Evolutionary conservation across 306 rosid genomes (phyloP), one percentile per base, ranked within the genome.

Genomic region (Neltuma alba): DNA sequence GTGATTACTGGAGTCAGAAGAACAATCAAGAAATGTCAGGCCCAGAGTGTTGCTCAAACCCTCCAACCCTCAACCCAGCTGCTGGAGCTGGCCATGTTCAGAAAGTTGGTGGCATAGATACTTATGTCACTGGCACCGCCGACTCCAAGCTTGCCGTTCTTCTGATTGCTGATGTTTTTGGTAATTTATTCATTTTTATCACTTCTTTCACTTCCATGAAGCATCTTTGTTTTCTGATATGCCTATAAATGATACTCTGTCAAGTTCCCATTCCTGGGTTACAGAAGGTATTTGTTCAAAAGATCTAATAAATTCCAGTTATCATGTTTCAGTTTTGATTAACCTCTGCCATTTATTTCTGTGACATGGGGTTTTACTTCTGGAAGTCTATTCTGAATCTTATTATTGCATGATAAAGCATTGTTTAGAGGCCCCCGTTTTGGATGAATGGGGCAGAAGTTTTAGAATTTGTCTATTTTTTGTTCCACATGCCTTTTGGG

Each of bases 21-120:
- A 5, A 15, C 7, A 1, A 18, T 73, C 23, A 41, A 12, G 7
- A 27, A 27, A 92, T 92, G 97, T 57, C 97, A 34, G 89, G 96
- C 0, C 61, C 87, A 8, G 77, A 83, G 36, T 91, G 97, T 70
- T 92, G 97, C 78, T 85, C 91, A 34, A 86, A 89, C 74, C 94
- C 98, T 60, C 97, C 96, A 8, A 81, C 69, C 2, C 85, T 93
- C 37, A 70, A 90, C 72, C 87, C 95, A 0, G 79, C 0, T 70
- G 36, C 70, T 7, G 98, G 98, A 69, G 52, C 28, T 38, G 97
- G 97, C 5, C 89, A 65, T 11, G 91, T 91, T 21, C 89, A 88
- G 8, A 79, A 82, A 38, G 33, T 91, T 0, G 89, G 72, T 4
- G 88, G 86, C 73, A 74, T 91, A 6, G 21, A 44, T 54, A 5